Percentiles rank a stretch among this genome's conserved stretches.
phyloP scores from a whole-genome alignment of 2,329 filamentous ascomycete genomes.

The Neoarthrinium moseri region DNA sequence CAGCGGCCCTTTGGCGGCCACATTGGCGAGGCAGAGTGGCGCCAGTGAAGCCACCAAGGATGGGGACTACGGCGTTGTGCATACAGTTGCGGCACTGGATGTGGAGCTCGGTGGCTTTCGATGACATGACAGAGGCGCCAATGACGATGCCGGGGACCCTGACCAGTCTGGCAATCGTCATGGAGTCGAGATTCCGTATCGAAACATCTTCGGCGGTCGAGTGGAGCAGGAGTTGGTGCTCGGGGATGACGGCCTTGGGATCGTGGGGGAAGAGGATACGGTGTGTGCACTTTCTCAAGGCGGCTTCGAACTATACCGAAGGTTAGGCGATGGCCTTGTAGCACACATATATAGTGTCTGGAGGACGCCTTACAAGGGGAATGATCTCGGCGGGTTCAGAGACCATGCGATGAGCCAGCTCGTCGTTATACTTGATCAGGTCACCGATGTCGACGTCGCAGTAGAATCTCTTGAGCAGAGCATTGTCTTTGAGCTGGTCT shows the following conservation, averaged over 20 bases:
- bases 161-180: constrained; percentile 91
- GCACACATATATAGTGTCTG: background rate
- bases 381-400: constrained; percentile 92
- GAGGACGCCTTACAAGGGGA: constrained; percentile 65
- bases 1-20: constrained; percentile 58
- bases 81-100: constrained; percentile 89
- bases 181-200: constrained; percentile 90
- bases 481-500: constrained; percentile 94
- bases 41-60: constrained; percentile 84
- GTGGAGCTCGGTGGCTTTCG: constrained; percentile 83
- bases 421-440: constrained; percentile 93
- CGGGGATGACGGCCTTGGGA: constrained; percentile 67
- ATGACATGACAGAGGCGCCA: constrained; percentile 92
- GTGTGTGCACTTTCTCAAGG: constrained; percentile 87
- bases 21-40: constrained; percentile 82
- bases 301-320: constrained; percentile 74
- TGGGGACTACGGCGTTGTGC: constrained; percentile 65
- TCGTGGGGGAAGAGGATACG: constrained; percentile 86
- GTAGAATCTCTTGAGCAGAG: constrained; percentile 88
- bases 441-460: constrained; percentile 96
- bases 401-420: constrained; percentile 84
- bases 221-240: constrained; percentile 93
- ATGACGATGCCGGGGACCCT: constrained; percentile 97
- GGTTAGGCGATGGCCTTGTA: constrained; percentile 14
- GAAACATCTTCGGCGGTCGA: constrained; percentile 88